Evolutionary conservation across 192 early-diverging fungal genomes (phyloP).

Genomic region (Gonapodya prolifera): DNA sequence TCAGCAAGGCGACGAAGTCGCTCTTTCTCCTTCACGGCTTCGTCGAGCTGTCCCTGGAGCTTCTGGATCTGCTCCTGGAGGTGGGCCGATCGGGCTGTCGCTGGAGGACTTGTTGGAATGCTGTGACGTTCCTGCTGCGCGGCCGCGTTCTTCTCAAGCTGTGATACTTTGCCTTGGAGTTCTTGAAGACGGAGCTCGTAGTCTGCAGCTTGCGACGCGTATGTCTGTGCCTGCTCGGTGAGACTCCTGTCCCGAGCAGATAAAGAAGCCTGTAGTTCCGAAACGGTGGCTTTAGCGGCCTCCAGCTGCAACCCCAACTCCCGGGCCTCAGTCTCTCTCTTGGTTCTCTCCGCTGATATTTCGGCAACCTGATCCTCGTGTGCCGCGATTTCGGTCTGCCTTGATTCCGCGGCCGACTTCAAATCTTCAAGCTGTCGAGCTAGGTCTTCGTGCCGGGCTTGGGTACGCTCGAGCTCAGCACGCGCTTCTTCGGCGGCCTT

Average conservation of each 20-base stretch:
- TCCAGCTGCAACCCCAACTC: background rate
- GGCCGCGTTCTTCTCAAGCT: too few species aligned
- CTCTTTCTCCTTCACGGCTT: background rate
- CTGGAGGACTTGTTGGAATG: background rate
- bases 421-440: background rate
- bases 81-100: background rate
- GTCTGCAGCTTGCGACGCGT: background rate
- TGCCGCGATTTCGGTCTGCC: background rate
- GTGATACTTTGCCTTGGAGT: background rate
- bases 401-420: background rate
- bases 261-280: background rate
- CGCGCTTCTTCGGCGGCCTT: background rate
- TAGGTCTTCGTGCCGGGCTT: background rate
- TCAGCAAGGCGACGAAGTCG: background rate
- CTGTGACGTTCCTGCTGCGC: background rate
- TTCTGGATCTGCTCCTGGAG: background rate
- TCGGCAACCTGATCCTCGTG: background rate
- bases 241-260: background rate
- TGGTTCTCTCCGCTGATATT: background rate
- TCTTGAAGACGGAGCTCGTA: background rate
- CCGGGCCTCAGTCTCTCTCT: background rate
- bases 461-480: background rate
- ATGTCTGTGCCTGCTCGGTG: background rate
- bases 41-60: background rate
- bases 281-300: background rate